Evolutionary conservation across 1,284 basidiomycete species (phyloP).

Genomic region (Cutaneotrichosporon spelunceum): DNA sequence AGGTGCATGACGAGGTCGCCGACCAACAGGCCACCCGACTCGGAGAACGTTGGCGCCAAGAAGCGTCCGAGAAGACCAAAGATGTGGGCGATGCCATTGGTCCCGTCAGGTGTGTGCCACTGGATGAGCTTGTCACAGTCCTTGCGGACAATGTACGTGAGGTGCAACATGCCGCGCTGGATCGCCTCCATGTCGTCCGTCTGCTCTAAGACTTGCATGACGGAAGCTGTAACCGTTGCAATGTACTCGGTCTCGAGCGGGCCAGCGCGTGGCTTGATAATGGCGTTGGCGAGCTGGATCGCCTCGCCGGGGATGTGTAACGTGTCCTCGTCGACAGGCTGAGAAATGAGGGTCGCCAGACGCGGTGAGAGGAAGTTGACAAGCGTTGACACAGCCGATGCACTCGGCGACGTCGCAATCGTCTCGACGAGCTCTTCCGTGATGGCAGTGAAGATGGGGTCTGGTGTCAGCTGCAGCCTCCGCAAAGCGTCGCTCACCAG

Average conservation of each 20-base stretch:
- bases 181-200: constrained; percentile 80
- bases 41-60: constrained; percentile 61
- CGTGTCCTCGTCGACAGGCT: constrained; percentile 59
- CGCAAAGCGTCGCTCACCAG: constrained; percentile 57
- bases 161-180: constrained; percentile 75
- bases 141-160: constrained; percentile 82
- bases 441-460: constrained; percentile 83
- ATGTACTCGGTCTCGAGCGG: constrained; percentile 76
- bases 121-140: constrained; percentile 73
- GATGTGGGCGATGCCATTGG: constrained; percentile 69
- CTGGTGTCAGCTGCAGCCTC: constrained; percentile 52
- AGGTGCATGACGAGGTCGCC: constrained; percentile 93
- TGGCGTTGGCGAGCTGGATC: constrained; percentile 71
- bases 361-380: constrained; percentile 69
- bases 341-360: constrained; percentile 64
- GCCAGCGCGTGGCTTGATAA: constrained; percentile 62
- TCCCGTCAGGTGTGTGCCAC: constrained; percentile 67
- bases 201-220: constrained; percentile 66
- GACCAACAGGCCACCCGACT: constrained; percentile 84
- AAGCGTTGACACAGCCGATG: constrained; percentile 51
- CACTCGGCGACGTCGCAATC: constrained; percentile 59
- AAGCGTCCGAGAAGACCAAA: constrained; percentile 71
- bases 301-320: constrained; percentile 69
- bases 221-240: constrained; percentile 63
- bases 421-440: constrained; percentile 76